Evolutionary conservation across 1,139 yeast species (phyloP), one percentile per base, ranked within the genome.

Genomic region (Kodamaea sp.): DNA sequence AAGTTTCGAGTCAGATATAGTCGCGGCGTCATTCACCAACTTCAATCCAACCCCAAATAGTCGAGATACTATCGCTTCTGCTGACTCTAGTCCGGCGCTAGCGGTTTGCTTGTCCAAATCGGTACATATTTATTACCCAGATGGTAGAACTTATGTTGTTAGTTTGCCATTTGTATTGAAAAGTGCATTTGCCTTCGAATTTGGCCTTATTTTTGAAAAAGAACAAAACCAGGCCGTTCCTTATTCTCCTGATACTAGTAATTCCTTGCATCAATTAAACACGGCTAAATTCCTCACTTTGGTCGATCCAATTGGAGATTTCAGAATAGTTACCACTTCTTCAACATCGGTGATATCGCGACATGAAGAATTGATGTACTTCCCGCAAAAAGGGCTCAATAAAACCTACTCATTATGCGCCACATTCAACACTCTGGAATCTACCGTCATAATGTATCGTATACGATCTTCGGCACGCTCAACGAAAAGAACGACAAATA

Each of bases 281-380:
- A 43, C 59, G 50, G 65, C 79, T 4, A 70, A 73, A 37, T 79
- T 85, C 49, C 63, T 84, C 43, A 74, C 88, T 0, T 60, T 86
- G 47, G 72, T 77, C 1, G 90, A 84, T 50, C 90, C 95, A 1
- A 63, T 82, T 35, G 78, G 78, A 4, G 90, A 85, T 20, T 66
- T 83, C 36, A 82, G 90, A 2, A 63, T 77, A 5, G 76, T 86
- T 3, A 76, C 81, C 0, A 78, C 92, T 0, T 80, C 89, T 0
- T 79, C 92, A 1, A 81, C 85, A 0, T 75, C 88, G 1, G 77
- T 81, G 1, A 75, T 87, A 8, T 70, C 83, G 0, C 62, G 75
- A 2, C 64, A 67, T 32, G 95, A 86, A 53, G 75, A 72, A 38
- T 55, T 86, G 31, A 53, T 78, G 33, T 57, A 67, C 22, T 79